These are phyloP conservation scores for Caulochytrium protostelioides DNA, from an alignment of 371 early-diverging fungal species.

Conservation along the genomic window DNA sequence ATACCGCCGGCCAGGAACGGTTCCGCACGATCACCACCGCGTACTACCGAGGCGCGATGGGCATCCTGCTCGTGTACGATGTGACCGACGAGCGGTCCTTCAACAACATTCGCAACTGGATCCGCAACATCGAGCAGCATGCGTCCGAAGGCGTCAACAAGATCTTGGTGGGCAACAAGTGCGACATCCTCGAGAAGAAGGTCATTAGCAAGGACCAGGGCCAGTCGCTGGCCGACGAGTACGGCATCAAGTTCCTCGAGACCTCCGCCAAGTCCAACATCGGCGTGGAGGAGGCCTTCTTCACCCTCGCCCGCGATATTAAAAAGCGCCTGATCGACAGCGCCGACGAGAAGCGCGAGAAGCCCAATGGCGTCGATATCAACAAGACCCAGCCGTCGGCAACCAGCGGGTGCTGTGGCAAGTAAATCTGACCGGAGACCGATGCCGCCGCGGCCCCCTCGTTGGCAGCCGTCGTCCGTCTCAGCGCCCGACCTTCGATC, in stretches of 20 bases:
- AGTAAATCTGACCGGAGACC: no score
- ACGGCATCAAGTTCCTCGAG: conserved; percentile 74
- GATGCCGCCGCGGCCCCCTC: no score
- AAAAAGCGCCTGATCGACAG: conserved; percentile 41
- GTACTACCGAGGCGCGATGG: conserved; percentile 97
- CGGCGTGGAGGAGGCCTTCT: conserved; percentile 84
- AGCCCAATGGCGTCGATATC: conserved; percentile 7
- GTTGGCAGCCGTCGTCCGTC: no score
- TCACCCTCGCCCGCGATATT: conserved; percentile 63
- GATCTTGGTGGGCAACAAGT: conserved; percentile 97
- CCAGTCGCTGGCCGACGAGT: conserved; percentile 64
- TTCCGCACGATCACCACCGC: conserved; percentile 97
- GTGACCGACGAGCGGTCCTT: conserved; percentile 91
- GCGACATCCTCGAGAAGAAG: conserved; percentile 81
- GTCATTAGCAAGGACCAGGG: conserved; percentile 39
- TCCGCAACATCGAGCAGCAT: conserved; percentile 92
- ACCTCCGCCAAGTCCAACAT: conserved; percentile 82
- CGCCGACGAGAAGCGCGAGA: conserved; percentile 15
- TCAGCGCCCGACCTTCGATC: no score
- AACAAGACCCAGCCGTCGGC: background rate
- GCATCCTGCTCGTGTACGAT: conserved; percentile 97
- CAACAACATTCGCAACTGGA: conserved; percentile 68
- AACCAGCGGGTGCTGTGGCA: background rate
- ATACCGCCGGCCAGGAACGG: conserved; percentile 99
- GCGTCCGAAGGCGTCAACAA: conserved; percentile 87